Conservation (phyloP, 768 basidiomycete genomes). For the Boletus sensibilis region DNA sequence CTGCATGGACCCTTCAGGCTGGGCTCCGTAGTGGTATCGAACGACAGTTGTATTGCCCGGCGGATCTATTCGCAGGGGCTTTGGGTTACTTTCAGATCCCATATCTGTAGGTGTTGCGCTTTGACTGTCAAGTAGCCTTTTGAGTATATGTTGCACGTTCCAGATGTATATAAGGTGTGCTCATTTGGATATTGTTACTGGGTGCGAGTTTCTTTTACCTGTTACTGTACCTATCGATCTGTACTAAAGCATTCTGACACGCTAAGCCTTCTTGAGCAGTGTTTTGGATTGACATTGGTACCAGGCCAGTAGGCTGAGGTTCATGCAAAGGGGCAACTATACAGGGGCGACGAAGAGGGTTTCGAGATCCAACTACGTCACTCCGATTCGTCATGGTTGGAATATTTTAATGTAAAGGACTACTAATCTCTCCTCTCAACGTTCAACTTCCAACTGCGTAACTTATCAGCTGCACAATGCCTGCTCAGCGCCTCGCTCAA, state of each 20-base stretch:
- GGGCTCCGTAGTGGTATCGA: background rate
- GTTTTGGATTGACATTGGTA: no score
- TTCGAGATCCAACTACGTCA: background rate
- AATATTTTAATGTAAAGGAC: background rate
- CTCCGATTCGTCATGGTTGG: background rate
- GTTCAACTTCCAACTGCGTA: background rate
- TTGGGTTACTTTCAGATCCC: no score
- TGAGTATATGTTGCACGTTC: background rate
- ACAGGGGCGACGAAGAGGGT: no score
- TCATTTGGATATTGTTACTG: no score
- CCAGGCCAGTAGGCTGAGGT: no score
- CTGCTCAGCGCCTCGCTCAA: slow-evolving; percentile 53
- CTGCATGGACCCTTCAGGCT: background rate
- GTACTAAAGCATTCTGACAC: no score
- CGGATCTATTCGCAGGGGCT: background rate
- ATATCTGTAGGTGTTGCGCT: background rate
- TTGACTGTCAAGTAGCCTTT: background rate
- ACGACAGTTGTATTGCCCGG: background rate
- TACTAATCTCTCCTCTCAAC: background rate
- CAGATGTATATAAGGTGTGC: no score
- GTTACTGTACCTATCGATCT: no score
- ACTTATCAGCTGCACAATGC: slow-evolving; percentile 43
- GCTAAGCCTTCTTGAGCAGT: no score
- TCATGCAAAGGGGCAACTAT: no score
- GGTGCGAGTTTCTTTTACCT: no score